Conservation (phyloP, 257 asterid species). For the Solanum dulcamara region DNA sequence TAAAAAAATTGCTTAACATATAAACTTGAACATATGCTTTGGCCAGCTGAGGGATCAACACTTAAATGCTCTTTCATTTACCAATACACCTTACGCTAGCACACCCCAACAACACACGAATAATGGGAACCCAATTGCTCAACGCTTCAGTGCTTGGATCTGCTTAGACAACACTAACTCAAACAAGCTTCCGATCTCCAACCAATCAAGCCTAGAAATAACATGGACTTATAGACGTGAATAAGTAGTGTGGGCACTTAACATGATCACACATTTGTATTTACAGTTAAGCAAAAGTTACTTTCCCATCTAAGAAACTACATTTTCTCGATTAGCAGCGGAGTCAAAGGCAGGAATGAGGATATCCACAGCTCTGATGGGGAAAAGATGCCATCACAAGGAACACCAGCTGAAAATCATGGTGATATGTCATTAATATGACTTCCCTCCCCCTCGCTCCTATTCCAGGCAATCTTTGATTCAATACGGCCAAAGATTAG, state of each 20-base stretch:
- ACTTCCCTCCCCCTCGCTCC: conserved; percentile 16
- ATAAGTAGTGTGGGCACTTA: conserved; percentile 17
- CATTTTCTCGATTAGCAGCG: conserved; percentile 11
- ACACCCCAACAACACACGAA: neutral
- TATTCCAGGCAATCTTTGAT: conserved; percentile 19
- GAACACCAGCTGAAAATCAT: conserved; percentile 21
- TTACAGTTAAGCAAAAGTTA: conserved; percentile 41
- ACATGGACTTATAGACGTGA: conserved; percentile 6
- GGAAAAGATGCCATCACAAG: neutral
- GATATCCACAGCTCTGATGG: conserved; percentile 17
- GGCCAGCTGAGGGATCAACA: neutral
- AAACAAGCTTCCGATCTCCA: neutral
- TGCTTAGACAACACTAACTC: neutral
- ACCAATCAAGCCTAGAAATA: conserved; percentile 10
- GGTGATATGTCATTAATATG: conserved; percentile 29
- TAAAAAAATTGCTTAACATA: neutral
- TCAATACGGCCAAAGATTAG: conserved; percentile 21
- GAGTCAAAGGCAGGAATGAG: conserved; percentile 36
- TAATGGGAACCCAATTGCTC: neutral
- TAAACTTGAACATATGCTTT: neutral
- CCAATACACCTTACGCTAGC: neutral
- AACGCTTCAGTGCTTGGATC: neutral
- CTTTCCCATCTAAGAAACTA: conserved; percentile 16
- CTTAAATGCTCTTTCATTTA: neutral
- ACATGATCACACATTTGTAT: conserved; percentile 36